Evolutionary conservation across 139 green algal species (phyloP), one percentile per base, ranked within the genome.

Genomic region (Chlamydomonas sp.): DNA sequence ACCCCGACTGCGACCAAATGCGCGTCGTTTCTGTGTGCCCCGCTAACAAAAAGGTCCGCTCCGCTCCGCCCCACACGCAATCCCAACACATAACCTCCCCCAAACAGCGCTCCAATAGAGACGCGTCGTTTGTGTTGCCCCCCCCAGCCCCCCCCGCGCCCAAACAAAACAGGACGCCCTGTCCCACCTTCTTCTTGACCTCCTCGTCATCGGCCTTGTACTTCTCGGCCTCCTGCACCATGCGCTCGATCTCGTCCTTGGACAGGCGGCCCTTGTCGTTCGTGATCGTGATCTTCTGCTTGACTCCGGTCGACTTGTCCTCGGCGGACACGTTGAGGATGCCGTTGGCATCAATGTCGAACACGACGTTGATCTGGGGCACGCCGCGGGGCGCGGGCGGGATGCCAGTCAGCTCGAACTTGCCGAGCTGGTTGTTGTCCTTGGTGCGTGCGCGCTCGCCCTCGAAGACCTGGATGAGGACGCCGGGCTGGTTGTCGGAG

Each of bases 271-370:
- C 94, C 90, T 98, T 99, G 84, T 98, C 94, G 74, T 99, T 98
- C 66, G 94, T 99, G 30, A 69, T 66, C 8, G 94, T 99, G 83
- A 99, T 98, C 83, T 97, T 97, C 82, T 94, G 96, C 83, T 95
- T 96, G 64, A 89, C 90, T 68, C 92, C 92, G 10, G 90, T 94
- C 31, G 89, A 91, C 87, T 97, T 97, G 76, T 99, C 94, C 88
- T 97, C 93, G 10, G 94, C 94, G 24, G 86, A 94, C 54, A 99
- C 90, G 74, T 98, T 98, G n/a, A 99, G 84, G 73, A 99, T 98
- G 72, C 94, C 95, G 79, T 99, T 99, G 75, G 95, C 95, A 69
- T 99, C 95, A 69, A 99, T 95, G 83, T 99, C 95, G 67, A 98
- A 99, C 48, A 83, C 83, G 20, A 98, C 82, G 49, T 87, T 95